Evolutionary conservation across 1,284 basidiomycete species (phyloP).

Genomic region (Ustilago sp.): DNA sequence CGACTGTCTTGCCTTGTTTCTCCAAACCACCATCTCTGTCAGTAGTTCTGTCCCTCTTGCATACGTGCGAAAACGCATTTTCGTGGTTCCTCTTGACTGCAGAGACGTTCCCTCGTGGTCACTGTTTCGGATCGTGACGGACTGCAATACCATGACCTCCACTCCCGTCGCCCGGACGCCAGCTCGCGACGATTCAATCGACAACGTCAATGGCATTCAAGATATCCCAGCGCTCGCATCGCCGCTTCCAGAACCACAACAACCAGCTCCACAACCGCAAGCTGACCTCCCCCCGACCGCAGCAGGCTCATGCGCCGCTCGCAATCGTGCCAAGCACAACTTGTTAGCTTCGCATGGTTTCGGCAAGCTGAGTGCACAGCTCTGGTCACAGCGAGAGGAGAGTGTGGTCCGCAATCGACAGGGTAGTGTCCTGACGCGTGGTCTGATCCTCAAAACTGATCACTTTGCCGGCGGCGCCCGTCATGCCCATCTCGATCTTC

Average conservation of each 20-base stretch:
- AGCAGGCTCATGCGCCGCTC: slow-evolving; percentile 11
- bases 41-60: not conserved
- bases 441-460: slow-evolving; percentile 89
- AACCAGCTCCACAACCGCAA: slow-evolving; percentile 11
- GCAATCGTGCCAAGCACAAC: slow-evolving; percentile 29
- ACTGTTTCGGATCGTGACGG: not conserved
- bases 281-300: not conserved
- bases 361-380: slow-evolving; percentile 39
- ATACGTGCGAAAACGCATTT: not conserved
- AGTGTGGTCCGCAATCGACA: slow-evolving; percentile 84
- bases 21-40: not conserved
- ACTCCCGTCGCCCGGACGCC: slow-evolving; percentile 13
- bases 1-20: not conserved
- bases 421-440: slow-evolving; percentile 88
- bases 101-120: not conserved
- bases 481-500: slow-evolving; percentile 77
- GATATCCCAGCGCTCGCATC: slow-evolving; percentile 40
- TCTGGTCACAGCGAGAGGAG: slow-evolving; percentile 57
- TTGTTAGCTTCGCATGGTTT: slow-evolving; percentile 44
- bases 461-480: slow-evolving; percentile 57
- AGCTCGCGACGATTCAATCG: slow-evolving; percentile 1
- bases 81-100: not conserved
- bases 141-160: slow-evolving; percentile 14
- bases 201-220: slow-evolving; percentile 13
- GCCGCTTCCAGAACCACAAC: slow-evolving; percentile 37